Evolutionary conservation across 129 eudicot species (phyloP), one percentile per base, ranked within the genome.

Genomic region (Rutidosis leptorrhynchoides): DNA sequence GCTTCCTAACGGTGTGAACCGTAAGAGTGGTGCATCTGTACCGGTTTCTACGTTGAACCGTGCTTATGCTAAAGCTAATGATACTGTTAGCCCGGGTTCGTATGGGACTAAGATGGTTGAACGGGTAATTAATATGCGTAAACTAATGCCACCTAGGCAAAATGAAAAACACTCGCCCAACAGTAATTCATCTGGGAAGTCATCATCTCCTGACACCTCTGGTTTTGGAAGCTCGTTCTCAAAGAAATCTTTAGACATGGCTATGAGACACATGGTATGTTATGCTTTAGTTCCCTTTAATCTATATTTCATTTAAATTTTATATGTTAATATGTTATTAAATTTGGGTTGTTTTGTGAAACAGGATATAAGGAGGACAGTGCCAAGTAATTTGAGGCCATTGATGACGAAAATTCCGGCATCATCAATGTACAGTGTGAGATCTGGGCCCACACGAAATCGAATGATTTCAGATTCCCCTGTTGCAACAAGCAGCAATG

Each of bases 261-360:
- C 98, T 58, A 88, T 92, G 68, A 84, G 98, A 71, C 98, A 92
- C 70, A 88, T 92, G 98, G 98, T 92, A 92, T 51, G 81, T 76
- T 70, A 33, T 65, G 28, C 20, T 57, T 40, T 26, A 4, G 37
- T 26, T 57, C 11, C 2, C 51, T 62, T 28, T 15, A 14, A 12
- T 57, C 37, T 19, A 0, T 1, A 17, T 55, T n/a, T n/a, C n/a
- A n/a, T n/a, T n/a, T n/a, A n/a, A n/a, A n/a, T n/a, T n/a, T n/a
- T n/a, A n/a, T n/a, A n/a, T n/a, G n/a, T n/a, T n/a, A n/a, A n/a
- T n/a, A 48, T 10, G 54, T 16, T 69, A 42, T 15, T 24, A 26
- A 48, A 29, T 58, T 9, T 70, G 22, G 51, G 21, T 58, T 49
- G 2, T 58, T 25, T 12, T 64, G 45, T 49, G 58, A 27, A 63